Evolutionary conservation across 768 basidiomycete genomes (phyloP).

Genomic region (Trametes cubensis): DNA sequence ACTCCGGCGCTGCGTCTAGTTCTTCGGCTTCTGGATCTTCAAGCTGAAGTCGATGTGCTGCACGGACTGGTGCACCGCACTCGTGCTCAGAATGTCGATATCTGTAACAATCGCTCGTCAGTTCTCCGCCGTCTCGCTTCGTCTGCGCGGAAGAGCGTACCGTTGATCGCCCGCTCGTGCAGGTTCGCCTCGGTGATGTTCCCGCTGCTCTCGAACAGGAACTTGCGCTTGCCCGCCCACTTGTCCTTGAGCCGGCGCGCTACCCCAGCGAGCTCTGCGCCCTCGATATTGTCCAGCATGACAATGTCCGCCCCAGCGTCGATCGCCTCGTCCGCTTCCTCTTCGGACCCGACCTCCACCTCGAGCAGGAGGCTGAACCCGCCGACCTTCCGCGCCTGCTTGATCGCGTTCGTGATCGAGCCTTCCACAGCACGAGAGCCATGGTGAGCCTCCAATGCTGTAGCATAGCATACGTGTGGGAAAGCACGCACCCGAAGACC

Average conservation of each 20-base stretch:
- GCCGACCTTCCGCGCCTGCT: conserved; percentile 83
- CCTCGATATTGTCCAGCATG: conserved; percentile 95
- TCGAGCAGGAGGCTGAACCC: conserved; percentile 92
- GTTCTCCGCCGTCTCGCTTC: background rate
- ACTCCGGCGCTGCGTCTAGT: conserved; percentile 7
- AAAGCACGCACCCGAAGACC: conserved; percentile 76
- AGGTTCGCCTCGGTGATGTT: conserved; percentile 91
- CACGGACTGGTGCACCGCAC: conserved; percentile 87
- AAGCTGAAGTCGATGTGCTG: conserved; percentile 96
- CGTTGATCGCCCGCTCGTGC: conserved; percentile 76
- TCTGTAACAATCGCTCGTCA: conserved; percentile 48
- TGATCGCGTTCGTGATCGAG: conserved; percentile 87
- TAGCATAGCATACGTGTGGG: no score
- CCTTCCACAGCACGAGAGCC: conserved; percentile 48
- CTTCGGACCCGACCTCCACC: conserved; percentile 88
- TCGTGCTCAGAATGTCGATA: conserved; percentile 94
- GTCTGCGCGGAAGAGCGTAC: conserved; percentile 46
- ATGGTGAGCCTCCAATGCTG: no score
- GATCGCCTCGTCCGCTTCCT: conserved; percentile 96
- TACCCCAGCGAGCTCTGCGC: conserved; percentile 64
- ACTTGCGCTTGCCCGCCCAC: conserved; percentile 81
- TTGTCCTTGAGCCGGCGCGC: conserved; percentile 74
- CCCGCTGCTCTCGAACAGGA: conserved; percentile 91
- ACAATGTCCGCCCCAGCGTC: conserved; percentile 92
- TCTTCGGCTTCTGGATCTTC: conserved; percentile 80